These are phyloP conservation scores for Geosmithia putterillii DNA, from an alignment of 2,329 filamentous ascomycete genomes.

Conservation along the genomic window DNA sequence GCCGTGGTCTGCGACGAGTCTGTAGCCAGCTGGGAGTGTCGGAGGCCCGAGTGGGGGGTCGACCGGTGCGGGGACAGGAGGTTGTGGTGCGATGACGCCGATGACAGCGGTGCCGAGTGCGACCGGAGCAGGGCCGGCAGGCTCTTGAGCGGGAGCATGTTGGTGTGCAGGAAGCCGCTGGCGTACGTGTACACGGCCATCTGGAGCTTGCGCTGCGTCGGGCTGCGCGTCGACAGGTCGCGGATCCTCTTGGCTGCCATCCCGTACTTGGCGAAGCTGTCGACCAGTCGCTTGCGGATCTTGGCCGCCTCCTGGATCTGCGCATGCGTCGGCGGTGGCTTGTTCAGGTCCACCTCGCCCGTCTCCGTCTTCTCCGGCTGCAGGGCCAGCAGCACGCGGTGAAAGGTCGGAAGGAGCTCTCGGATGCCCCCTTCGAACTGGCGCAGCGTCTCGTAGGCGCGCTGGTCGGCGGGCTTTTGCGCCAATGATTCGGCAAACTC, in stretches of 20 bases:
- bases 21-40: conserved; percentile 30
- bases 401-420: conserved; percentile 71
- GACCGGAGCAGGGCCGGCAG: conserved; percentile 52
- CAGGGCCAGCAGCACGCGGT: conserved; percentile 59
- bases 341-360: conserved; percentile 22
- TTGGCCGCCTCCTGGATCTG: conserved; percentile 80
- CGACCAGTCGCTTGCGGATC: conserved; percentile 78
- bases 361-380: conserved; percentile 39
- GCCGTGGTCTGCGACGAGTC: conserved; percentile 28
- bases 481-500: conserved; percentile 65
- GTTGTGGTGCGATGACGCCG: conserved; percentile 14
- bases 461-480: conserved; percentile 60
- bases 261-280: conserved; percentile 83
- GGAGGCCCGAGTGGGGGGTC: conserved; percentile 24
- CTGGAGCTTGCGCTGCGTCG: conserved; percentile 64
- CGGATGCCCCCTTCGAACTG: conserved; percentile 85
- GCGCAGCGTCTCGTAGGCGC: conserved; percentile 68
- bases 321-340: conserved; percentile 37
- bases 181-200: conserved; percentile 74
- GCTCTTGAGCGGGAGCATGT: conserved; percentile 79
- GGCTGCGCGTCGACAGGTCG: conserved; percentile 61
- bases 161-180: conserved; percentile 71
- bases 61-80: conserved; percentile 18
- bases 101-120: conserved; percentile 17
- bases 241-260: conserved; percentile 68